These are phyloP conservation scores for Ogataea hybrid DNA, from an alignment of 1,139 yeast genomes.

Conservation along the genomic window DNA sequence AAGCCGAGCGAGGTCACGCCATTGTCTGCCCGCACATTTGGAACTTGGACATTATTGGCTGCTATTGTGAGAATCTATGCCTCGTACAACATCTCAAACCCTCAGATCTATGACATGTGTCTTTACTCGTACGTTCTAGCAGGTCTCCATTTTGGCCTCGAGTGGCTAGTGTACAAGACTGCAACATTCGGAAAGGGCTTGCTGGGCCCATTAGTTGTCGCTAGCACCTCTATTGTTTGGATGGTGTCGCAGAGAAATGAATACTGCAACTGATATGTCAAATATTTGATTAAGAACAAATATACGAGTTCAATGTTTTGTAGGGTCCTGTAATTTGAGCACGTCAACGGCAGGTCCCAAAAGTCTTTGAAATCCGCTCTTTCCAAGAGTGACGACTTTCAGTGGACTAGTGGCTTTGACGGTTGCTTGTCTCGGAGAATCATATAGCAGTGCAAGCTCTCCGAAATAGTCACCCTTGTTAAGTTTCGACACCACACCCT, in stretches of 20 bases:
- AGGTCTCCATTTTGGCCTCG: conserved; percentile 75
- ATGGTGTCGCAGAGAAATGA: conserved; percentile 42
- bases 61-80: conserved; percentile 85
- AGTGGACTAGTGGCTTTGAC: conserved; percentile 75
- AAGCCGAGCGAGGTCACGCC: conserved; percentile 67
- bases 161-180: conserved; percentile 77
- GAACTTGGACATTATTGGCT: conserved; percentile 94
- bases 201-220: conserved; percentile 77
- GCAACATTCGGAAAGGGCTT: conserved; percentile 86
- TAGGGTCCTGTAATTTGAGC: conserved; percentile 80
- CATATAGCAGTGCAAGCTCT: conserved; percentile 89
- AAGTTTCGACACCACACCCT: conserved; percentile 61
- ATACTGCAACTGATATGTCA: conserved; percentile 25
- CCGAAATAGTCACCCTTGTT: conserved; percentile 93
- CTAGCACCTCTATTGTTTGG: conserved; percentile 44
- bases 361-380: conserved; percentile 89
- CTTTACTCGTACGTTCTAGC: conserved; percentile 85
- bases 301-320: conserved; percentile 34
- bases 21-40: conserved; percentile 91
- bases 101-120: conserved; percentile 73
- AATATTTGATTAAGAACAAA: conserved; percentile 1
- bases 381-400: conserved; percentile 87
- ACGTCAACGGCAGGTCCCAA: conserved; percentile 89
- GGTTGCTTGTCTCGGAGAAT: conserved; percentile 92
- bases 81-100: conserved; percentile 68